Percentiles rank a stretch among this genome's conserved stretches.
Evolutionary conservation across 2,329 filamentous ascomycete species (phyloP).

Genomic region (Scleromitrula shiraiana): DNA sequence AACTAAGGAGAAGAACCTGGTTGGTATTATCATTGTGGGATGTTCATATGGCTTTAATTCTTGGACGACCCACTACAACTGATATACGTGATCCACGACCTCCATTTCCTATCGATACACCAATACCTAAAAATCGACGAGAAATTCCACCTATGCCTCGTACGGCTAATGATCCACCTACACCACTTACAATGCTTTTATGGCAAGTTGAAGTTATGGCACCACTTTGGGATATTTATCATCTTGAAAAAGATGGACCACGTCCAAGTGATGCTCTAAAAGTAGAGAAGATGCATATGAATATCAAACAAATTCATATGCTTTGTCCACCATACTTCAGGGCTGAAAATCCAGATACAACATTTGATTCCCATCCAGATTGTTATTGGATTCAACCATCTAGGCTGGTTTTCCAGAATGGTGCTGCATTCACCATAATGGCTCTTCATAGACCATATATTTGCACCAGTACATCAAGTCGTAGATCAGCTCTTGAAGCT

Average conservation of each 20-base stretch:
- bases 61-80: slow-evolving; percentile 38
- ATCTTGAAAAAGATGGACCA: slow-evolving; percentile 46
- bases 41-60: slow-evolving; percentile 30
- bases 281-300: slow-evolving; percentile 46
- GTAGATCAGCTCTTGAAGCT: slow-evolving; percentile 48
- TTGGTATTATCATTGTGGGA: slow-evolving; percentile 43
- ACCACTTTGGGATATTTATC: slow-evolving; percentile 43
- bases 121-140: slow-evolving; percentile 39
- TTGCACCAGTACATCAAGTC: slow-evolving; percentile 46
- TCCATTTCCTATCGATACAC: slow-evolving; percentile 45
- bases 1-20: slow-evolving; percentile 49
- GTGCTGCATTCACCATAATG: slow-evolving; percentile 45
- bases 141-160: slow-evolving; percentile 42
- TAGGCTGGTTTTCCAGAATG: slow-evolving; percentile 40
- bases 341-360: slow-evolving; percentile 46
- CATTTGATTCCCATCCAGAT: slow-evolving; percentile 46
- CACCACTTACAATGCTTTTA: slow-evolving; percentile 45
- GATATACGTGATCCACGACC: slow-evolving; percentile 41
- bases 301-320: slow-evolving; percentile 40
- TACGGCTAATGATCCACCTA: slow-evolving; percentile 41
- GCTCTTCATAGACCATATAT: slow-evolving; percentile 55
- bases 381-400: slow-evolving; percentile 45
- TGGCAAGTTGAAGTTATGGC: slow-evolving; percentile 41
- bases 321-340: slow-evolving; percentile 46
- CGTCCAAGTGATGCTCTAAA: slow-evolving; percentile 45